These are phyloP conservation scores for Alliaria petiolata DNA, from an alignment of 345 rosid genomes.

Conservation along the genomic window DNA sequence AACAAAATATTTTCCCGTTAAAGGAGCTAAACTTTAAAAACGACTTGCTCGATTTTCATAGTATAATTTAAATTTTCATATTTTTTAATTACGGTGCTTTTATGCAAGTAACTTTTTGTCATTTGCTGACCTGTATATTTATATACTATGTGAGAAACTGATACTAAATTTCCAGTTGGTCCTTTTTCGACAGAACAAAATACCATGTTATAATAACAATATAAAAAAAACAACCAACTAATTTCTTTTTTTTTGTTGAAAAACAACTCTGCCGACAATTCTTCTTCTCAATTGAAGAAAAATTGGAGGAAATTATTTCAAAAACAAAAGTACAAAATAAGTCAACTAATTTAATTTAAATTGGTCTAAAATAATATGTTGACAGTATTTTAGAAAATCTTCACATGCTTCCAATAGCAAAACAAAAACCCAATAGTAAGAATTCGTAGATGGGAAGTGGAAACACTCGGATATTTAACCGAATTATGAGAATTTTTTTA, in stretches of 20 bases:
- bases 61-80: no score
- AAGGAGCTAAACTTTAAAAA: not conserved
- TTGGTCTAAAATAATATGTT: not conserved
- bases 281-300: not conserved
- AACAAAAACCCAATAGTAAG: not conserved
- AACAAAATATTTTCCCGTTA: not conserved
- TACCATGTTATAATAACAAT: not conserved
- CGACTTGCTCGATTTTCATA: no score
- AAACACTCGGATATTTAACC: not conserved
- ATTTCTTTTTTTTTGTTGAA: slow-evolving; percentile 12
- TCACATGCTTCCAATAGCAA: not conserved
- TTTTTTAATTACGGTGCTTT: not conserved
- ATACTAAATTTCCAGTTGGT: not conserved
- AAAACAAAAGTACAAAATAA: slow-evolving; percentile 9
- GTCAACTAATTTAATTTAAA: slow-evolving; percentile 1
- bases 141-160: not conserved
- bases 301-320: not conserved
- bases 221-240: not conserved
- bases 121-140: no score
- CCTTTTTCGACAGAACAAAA: not conserved
- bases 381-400: not conserved
- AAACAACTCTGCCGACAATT: slow-evolving; percentile 5
- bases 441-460: not conserved
- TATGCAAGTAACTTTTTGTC: not conserved
- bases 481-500: not conserved